phyloP scores from a whole-genome alignment of 139 green algal species.

The Pseudopediastrum boryanum region DNA sequence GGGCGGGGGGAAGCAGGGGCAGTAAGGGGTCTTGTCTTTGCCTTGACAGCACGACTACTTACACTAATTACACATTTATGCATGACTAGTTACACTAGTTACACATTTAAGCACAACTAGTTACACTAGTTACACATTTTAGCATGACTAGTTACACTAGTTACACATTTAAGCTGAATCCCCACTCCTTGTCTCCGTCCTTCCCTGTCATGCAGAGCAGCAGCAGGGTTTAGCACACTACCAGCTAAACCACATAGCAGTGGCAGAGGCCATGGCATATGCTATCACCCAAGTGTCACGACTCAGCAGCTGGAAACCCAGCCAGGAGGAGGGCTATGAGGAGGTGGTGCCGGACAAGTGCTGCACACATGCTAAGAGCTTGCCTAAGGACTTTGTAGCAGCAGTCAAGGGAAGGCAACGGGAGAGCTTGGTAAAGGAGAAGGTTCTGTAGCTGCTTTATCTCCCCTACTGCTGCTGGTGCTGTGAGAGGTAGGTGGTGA shows the following conservation, averaged over 20 bases:
- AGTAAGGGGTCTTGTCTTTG: background rate
- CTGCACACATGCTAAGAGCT: constrained; percentile 4
- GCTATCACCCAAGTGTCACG: constrained; percentile 22
- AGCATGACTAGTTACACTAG: no score
- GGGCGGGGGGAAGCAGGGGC: background rate
- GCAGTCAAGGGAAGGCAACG: background rate
- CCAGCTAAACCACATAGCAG: constrained; percentile 22
- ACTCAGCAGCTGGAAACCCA: constrained; percentile 28
- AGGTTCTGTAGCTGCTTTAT: no score
- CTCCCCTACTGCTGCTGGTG: no score
- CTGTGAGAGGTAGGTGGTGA: no score
- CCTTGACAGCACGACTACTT: background rate
- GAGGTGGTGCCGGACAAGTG: constrained; percentile 19
- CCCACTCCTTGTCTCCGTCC: background rate
- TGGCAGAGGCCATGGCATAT: constrained; percentile 26
- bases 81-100: background rate
- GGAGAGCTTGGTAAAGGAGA: no score
- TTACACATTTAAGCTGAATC: background rate
- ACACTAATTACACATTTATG: background rate
- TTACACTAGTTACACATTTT: background rate
- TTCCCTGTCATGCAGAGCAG: constrained; percentile 9
- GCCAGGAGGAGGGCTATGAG: constrained; percentile 10
- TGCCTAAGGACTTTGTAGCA: constrained; percentile 11
- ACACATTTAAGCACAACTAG: background rate
- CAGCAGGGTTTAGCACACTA: constrained; percentile 16